Conservation (phyloP, 805 yeast species). For the Groenewaldozyma tartarivorans region DNA sequence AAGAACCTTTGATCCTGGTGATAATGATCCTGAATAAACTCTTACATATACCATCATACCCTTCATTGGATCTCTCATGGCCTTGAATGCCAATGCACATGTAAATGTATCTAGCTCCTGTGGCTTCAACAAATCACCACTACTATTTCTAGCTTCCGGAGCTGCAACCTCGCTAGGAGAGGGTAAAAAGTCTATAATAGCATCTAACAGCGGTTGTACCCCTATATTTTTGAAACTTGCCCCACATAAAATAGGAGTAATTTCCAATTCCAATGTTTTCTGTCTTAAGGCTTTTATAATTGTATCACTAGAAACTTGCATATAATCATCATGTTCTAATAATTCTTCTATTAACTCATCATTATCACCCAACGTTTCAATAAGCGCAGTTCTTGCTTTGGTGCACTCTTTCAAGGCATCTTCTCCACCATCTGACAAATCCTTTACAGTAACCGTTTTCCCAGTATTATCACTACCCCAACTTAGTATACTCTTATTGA, state of each 20-base stretch:
- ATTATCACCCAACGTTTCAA: constrained; percentile 83
- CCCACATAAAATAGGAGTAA: constrained; percentile 84
- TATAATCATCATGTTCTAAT: constrained; percentile 59
- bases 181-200: constrained; percentile 68
- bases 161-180: constrained; percentile 53
- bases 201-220: constrained; percentile 88
- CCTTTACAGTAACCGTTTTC: constrained; percentile 38
- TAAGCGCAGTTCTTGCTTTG: constrained; percentile 59
- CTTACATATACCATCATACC: constrained; percentile 81
- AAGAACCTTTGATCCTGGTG: constrained; percentile 49
- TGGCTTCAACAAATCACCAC: constrained; percentile 1
- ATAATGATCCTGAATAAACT: constrained; percentile 74
- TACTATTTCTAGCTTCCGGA: constrained; percentile 7
- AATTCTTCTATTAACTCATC: constrained; percentile 70
- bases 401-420: constrained; percentile 34
- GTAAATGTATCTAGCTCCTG: constrained; percentile 34
- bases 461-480: constrained; percentile 40
- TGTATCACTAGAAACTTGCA: constrained; percentile 44
- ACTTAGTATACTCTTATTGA: constrained; percentile 47
- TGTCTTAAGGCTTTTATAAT: constrained; percentile 53
- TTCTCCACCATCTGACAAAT: constrained; percentile 27
- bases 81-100: constrained; percentile 85
- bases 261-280: constrained; percentile 47
- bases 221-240: constrained; percentile 89
- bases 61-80: constrained; percentile 66